phyloP scores from a whole-genome alignment of 2,329 filamentous ascomycete species.

The Alternaria gaisen region DNA sequence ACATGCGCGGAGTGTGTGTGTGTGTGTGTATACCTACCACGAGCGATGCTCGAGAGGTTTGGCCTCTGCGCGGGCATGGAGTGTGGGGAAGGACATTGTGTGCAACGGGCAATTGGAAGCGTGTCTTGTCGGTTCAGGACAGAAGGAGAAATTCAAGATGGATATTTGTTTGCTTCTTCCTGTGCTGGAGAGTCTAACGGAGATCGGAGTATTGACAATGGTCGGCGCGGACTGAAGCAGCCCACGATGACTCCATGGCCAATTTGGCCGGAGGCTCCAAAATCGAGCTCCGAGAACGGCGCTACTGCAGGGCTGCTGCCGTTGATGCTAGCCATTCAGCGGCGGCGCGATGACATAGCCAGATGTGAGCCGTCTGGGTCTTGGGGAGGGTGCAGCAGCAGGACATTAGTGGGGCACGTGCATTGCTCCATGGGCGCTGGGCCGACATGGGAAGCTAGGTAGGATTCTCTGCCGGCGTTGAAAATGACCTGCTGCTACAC shows the following conservation, averaged over 20 bases:
- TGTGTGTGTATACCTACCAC: slow-evolving; percentile 13
- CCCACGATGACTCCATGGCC: slow-evolving; percentile 37
- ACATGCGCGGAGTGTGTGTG: not conserved
- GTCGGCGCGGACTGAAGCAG: slow-evolving; percentile 12
- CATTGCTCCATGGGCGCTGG: slow-evolving; percentile 5
- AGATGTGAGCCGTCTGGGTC: not conserved
- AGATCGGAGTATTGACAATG: slow-evolving; percentile 28
- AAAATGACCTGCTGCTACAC: slow-evolving; percentile 15
- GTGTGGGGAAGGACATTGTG: slow-evolving; percentile 49
- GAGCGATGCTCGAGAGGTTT: slow-evolving; percentile 54
- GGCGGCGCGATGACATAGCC: not conserved
- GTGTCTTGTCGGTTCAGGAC: not conserved
- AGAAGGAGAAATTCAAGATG: too few relatives aligned
- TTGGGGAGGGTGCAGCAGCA: slow-evolving; percentile 5
- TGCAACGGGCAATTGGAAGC: slow-evolving; percentile 1
- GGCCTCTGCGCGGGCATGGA: slow-evolving; percentile 54
- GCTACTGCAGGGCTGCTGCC: slow-evolving; percentile 32
- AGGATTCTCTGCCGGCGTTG: slow-evolving; percentile 12
- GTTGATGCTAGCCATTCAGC: not conserved
- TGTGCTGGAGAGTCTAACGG: slow-evolving; percentile 14
- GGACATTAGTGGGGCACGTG: slow-evolving; percentile 32
- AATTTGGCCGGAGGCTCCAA: slow-evolving; percentile 28
- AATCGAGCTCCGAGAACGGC: slow-evolving; percentile 30
- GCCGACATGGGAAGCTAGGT: slow-evolving; percentile 17
- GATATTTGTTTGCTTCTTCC: not conserved